phyloP scores from a whole-genome alignment of 139 green algal species.

The Chlorella sp. region DNA sequence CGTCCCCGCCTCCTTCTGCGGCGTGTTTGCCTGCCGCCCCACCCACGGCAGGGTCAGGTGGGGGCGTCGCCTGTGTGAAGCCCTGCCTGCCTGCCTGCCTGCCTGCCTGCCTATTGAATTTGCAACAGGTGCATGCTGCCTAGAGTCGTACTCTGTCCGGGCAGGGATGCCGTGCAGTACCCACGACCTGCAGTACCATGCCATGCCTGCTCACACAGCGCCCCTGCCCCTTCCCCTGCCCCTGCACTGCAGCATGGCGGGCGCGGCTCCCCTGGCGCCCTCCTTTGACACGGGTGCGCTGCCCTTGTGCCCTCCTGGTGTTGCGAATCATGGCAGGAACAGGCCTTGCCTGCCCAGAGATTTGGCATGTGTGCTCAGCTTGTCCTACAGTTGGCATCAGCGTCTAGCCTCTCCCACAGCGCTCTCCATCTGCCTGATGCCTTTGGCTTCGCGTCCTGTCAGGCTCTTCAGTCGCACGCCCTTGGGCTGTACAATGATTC shows the following conservation, averaged over 20 bases:
- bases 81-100: no score
- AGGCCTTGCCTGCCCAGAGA: not conserved
- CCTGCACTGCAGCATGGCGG: conserved; percentile 2
- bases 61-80: not conserved
- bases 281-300: conserved; percentile 75
- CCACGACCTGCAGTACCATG: not conserved
- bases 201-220: not conserved
- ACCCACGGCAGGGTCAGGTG: conserved; percentile 80
- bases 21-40: conserved; percentile 84
- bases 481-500: no score
- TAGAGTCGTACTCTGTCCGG: not conserved
- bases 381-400: no score
- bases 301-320: no score
- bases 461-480: no score
- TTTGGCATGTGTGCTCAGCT: not conserved
- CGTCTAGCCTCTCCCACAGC: no score
- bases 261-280: conserved; percentile 74
- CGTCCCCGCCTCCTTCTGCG: conserved; percentile 88
- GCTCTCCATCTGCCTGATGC: no score
- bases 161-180: not conserved
- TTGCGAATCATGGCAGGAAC: not conserved
- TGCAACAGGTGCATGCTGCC: not conserved
- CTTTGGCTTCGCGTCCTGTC: no score
- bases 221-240: not conserved
- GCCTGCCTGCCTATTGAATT: not conserved